A percentile compares a stretch with the other conserved stretches of the same genome.
These are phyloP conservation scores for Dendrobium huoshanense DNA, from an alignment of 106 monocot genomes.

Conservation along the genomic window DNA sequence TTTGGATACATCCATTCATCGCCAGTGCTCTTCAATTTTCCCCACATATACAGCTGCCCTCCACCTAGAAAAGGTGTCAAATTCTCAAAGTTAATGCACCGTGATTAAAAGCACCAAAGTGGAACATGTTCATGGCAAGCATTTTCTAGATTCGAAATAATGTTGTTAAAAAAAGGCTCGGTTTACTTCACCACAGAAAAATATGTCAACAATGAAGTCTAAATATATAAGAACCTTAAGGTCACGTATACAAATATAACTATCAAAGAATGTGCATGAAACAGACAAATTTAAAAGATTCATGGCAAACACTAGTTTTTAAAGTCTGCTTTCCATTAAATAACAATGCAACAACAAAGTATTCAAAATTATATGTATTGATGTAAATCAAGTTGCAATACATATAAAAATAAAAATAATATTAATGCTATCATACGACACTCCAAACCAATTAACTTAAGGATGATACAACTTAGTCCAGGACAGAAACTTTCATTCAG, in stretches of 20 bases:
- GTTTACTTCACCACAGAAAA: background rate
- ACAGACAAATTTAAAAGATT: background rate
- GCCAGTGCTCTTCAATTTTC: conserved; percentile 78
- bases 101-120: background rate
- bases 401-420: background rate
- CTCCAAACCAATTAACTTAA: background rate
- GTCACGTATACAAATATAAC: background rate
- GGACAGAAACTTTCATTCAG: background rate
- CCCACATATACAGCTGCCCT: conserved; percentile 99
- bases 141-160: background rate
- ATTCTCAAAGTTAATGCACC: background rate
- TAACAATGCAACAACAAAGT: background rate
- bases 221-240: background rate
- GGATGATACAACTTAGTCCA: background rate
- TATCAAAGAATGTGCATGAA: background rate
- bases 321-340: background rate
- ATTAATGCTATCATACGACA: background rate
- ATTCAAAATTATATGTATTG: background rate
- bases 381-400: background rate
- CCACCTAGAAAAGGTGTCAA: conserved; percentile 43
- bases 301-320: background rate
- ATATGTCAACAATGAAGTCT: background rate
- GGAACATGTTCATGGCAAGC: background rate
- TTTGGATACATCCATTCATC: conserved; percentile 99
- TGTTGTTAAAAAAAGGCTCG: background rate